A percentile compares a stretch with the other conserved stretches of the same genome.
These are phyloP conservation scores for Phytophthora brassicae DNA, from an alignment of 352 stramenopile species.

Conservation along the genomic window DNA sequence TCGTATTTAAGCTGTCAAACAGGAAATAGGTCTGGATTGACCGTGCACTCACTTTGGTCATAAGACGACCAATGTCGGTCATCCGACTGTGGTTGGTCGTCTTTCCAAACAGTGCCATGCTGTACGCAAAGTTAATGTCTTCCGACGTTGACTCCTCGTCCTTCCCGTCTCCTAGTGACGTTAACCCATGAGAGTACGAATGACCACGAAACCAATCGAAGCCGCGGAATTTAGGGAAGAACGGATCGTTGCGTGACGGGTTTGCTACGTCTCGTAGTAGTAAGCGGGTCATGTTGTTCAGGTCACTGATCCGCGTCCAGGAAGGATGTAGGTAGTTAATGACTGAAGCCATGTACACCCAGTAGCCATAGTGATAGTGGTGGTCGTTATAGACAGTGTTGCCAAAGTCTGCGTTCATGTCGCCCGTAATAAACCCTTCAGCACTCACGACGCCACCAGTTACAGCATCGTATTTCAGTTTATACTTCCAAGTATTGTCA, in stretches of 20 bases:
- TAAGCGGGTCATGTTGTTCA: slow-evolving; percentile 54
- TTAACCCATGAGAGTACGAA: slow-evolving; percentile 74
- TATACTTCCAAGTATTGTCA: slow-evolving; percentile 64
- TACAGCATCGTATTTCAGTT: slow-evolving; percentile 63
- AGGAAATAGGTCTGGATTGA: slow-evolving; percentile 73
- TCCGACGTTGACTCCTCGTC: slow-evolving; percentile 69
- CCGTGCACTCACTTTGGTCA: slow-evolving; percentile 55
- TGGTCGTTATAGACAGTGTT: slow-evolving; percentile 82
- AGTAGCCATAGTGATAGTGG: slow-evolving; percentile 81
- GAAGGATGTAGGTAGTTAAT: slow-evolving; percentile 75
- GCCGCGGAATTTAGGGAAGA: slow-evolving; percentile 64
- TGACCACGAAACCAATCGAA: slow-evolving; percentile 76
- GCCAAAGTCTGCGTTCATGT: slow-evolving; percentile 70
- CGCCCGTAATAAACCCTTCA: slow-evolving; percentile 49
- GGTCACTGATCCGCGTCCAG: slow-evolving; percentile 45
- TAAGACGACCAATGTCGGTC: slow-evolving; percentile 48
- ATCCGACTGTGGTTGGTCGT: slow-evolving; percentile 45
- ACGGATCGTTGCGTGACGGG: slow-evolving; percentile 47
- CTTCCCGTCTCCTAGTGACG: slow-evolving; percentile 57
- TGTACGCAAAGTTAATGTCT: slow-evolving; percentile 71
- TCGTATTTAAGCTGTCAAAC: slow-evolving; percentile 53
- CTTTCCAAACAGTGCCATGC: slow-evolving; percentile 48
- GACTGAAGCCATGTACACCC: slow-evolving; percentile 61
- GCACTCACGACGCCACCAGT: slow-evolving; percentile 67
- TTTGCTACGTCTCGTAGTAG: slow-evolving; percentile 59